Conservation (phyloP, 148 eudicot species). For the Camellia lanceoleosa region DNA sequence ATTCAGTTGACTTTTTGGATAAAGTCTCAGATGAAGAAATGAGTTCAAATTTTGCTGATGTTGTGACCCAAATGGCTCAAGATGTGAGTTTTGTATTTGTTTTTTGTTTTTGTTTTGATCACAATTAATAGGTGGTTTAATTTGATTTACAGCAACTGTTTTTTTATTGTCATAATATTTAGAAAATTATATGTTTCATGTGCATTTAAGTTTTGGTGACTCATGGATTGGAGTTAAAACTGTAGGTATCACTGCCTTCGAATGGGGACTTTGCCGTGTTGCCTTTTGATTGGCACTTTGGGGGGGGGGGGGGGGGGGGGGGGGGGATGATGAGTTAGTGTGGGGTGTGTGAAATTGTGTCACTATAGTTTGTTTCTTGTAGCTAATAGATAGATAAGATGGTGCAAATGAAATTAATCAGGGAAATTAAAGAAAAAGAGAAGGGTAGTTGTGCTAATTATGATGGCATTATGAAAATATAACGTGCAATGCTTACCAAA, state of each 20-base stretch:
- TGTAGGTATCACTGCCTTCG: neutral
- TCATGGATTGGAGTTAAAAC: neutral
- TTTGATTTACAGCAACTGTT: neutral
- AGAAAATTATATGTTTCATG: neutral
- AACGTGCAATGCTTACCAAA: neutral
- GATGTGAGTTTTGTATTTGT: conserved; percentile 58
- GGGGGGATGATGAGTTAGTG: neutral
- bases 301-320: neutral
- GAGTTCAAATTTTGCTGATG: conserved; percentile 78
- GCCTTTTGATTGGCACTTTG: neutral
- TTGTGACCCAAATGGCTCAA: conserved; percentile 84
- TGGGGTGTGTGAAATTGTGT: neutral
- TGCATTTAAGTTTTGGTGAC: neutral
- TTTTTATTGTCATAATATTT: neutral
- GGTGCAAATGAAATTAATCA: neutral
- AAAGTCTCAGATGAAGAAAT: conserved; percentile 48
- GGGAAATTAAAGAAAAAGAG: neutral
- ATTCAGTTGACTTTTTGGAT: conserved; percentile 67
- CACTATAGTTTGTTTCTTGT: neutral
- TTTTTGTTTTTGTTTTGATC: neutral
- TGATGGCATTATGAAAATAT: neutral
- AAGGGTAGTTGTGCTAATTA: too few species aligned
- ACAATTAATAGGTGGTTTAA: neutral
- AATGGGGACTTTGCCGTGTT: neutral
- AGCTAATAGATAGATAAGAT: neutral